Conservation (phyloP, 768 basidiomycete genomes). For the Mycena kentingensis region DNA sequence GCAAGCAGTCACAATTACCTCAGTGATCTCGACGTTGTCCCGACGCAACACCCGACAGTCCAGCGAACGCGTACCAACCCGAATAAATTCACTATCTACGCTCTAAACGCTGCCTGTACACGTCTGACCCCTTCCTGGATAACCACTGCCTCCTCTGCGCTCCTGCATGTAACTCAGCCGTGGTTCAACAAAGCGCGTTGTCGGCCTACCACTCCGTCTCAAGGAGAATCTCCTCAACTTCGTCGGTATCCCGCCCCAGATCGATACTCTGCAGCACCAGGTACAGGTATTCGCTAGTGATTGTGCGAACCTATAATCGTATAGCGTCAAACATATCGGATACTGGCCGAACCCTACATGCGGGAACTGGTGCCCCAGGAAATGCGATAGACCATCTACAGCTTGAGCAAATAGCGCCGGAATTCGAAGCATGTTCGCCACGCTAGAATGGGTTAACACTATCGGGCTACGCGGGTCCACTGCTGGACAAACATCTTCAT, state of each 20-base stretch:
- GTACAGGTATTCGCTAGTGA: conserved; percentile 84
- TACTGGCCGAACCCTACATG: conserved; percentile 44
- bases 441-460: conserved; percentile 42
- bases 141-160: conserved; percentile 33
- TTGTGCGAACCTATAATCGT: conserved; percentile 64
- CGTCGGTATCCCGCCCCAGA: conserved; percentile 62
- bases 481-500: conserved; percentile 86
- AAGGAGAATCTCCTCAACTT: conserved; percentile 67
- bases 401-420: conserved; percentile 46
- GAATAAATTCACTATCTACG: conserved; percentile 1
- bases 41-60: conserved; percentile 21
- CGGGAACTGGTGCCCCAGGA: conserved; percentile 81
- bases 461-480: background rate
- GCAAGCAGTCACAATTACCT: no score
- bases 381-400: conserved; percentile 50
- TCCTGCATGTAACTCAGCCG: conserved; percentile 5
- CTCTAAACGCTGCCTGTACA: conserved; percentile 41
- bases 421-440: conserved; percentile 63
- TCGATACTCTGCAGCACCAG: conserved; percentile 73
- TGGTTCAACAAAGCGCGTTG: background rate
- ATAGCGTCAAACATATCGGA: conserved; percentile 17
- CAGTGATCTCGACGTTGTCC: no score
- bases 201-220: conserved; percentile 78
- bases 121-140: conserved; percentile 44
- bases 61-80: background rate